These are phyloP conservation scores for Pezicula neosporulosa DNA, from an alignment of 2,329 filamentous ascomycete genomes.

Conservation along the genomic window DNA sequence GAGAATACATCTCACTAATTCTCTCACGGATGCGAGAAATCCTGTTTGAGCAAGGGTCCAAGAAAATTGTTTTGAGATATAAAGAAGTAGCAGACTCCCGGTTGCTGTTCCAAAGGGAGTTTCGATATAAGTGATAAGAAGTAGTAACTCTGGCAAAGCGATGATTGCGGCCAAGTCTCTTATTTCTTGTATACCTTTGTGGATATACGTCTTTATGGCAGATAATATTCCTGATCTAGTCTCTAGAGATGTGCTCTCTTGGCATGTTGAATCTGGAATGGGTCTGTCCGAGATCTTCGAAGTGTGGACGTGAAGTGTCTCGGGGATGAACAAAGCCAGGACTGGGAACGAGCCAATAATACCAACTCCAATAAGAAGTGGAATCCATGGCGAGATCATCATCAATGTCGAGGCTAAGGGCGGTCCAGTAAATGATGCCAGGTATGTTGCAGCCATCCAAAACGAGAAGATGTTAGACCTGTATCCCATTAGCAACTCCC, in stretches of 20 bases:
- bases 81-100: conserved; percentile 18
- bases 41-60: conserved; percentile 19
- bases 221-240: neutral
- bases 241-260: neutral
- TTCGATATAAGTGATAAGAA: conserved; percentile 24
- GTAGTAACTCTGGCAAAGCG: conserved; percentile 20
- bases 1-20: conserved; percentile 20
- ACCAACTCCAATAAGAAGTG: conserved; percentile 15
- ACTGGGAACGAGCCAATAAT: conserved; percentile 12
- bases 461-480: conserved; percentile 35
- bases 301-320: conserved; percentile 22
- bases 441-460: conserved; percentile 23
- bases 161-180: too few relatives aligned
- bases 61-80: conserved; percentile 23
- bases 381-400: conserved; percentile 24
- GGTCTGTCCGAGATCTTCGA: conserved; percentile 3
- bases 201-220: too few relatives aligned
- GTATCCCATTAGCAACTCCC: neutral
- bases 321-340: conserved; percentile 25
- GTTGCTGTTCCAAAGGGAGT: conserved; percentile 11
- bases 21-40: conserved; percentile 23
- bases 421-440: conserved; percentile 33
- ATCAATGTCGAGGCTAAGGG: conserved; percentile 34
- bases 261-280: neutral
- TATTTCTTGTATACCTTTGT: too few relatives aligned